These are phyloP conservation scores for Crassisporium funariophilum DNA, from an alignment of 768 basidiomycete genomes.

Conservation along the genomic window DNA sequence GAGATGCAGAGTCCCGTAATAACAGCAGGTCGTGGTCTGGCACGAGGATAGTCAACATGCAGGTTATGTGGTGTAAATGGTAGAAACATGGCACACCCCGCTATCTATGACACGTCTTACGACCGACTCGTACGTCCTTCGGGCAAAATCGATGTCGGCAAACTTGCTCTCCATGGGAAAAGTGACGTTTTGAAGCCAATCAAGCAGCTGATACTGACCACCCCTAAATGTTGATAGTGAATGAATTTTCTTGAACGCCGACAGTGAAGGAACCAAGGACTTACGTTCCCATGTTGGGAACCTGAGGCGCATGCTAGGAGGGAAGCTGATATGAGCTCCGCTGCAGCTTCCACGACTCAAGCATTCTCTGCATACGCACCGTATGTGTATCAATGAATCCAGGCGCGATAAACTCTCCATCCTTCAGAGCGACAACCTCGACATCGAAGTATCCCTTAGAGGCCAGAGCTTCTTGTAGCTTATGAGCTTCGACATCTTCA, in stretches of 20 bases:
- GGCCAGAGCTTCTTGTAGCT: constrained; percentile 51
- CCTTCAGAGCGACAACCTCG: constrained; percentile 42
- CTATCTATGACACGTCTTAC: constrained; percentile 70
- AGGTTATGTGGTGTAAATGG: constrained; percentile 4
- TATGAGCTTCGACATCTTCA: constrained; percentile 50
- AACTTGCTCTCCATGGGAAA: constrained; percentile 89
- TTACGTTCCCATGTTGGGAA: constrained; percentile 70
- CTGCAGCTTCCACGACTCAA: not conserved
- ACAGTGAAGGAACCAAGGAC: constrained; percentile 14
- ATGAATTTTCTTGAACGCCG: not conserved
- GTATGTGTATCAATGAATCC: constrained; percentile 93
- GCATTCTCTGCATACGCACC: constrained; percentile 44
- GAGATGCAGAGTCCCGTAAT: constrained; percentile 82
- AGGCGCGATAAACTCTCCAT: constrained; percentile 77
- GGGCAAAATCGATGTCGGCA: constrained; percentile 67
- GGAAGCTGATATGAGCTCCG: not conserved
- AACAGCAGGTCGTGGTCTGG: constrained; percentile 93
- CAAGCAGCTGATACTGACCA: constrained; percentile 82
- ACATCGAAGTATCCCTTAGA: constrained; percentile 51
- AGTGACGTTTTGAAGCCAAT: constrained; percentile 84
- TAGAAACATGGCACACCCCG: constrained; percentile 58
- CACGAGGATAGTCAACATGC: not conserved
- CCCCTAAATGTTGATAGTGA: constrained; percentile 50
- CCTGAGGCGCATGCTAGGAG: constrained; percentile 76
- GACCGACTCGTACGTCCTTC: constrained; percentile 65